Percentiles rank a stretch among this genome's conserved stretches.
Conservation (phyloP, 768 basidiomycete genomes). For the Trametopsis cervina region DNA sequence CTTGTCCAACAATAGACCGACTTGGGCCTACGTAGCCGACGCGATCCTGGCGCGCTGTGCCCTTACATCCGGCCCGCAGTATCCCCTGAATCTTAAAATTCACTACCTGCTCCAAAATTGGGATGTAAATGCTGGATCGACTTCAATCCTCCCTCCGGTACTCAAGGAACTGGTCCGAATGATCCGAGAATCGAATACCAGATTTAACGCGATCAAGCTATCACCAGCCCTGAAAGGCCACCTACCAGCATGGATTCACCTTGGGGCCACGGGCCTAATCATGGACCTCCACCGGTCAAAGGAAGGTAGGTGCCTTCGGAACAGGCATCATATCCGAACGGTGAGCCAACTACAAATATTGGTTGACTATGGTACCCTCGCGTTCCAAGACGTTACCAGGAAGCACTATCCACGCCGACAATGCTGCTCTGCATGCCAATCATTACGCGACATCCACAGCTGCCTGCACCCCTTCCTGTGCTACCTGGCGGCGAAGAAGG, state of each 20-base stretch:
- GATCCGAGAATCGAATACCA: not conserved
- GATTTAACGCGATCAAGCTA: not conserved
- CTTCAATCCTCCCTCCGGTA: not conserved
- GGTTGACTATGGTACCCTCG: not conserved
- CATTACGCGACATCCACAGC: not conserved
- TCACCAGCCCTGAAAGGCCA: not conserved
- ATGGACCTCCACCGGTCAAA: not conserved
- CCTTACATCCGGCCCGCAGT: not conserved
- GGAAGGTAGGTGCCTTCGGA: constrained; percentile 2
- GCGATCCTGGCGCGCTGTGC: not conserved
- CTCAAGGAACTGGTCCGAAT: constrained; percentile 4
- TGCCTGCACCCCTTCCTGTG: not conserved
- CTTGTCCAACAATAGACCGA: not conserved
- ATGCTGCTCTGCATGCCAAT: not conserved
- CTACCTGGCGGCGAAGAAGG: not conserved
- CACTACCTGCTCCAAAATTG: constrained; percentile 12
- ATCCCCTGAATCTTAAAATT: not conserved
- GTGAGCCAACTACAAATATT: not conserved
- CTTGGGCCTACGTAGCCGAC: constrained; percentile 12
- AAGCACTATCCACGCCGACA: not conserved
- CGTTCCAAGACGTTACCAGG: not conserved
- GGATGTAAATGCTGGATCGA: not conserved
- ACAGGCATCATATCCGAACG: not conserved
- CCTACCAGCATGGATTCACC: constrained; percentile 14
- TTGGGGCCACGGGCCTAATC: not conserved